phyloP scores from a whole-genome alignment of 768 basidiomycete species.

The Phaeotremella skinneri region DNA sequence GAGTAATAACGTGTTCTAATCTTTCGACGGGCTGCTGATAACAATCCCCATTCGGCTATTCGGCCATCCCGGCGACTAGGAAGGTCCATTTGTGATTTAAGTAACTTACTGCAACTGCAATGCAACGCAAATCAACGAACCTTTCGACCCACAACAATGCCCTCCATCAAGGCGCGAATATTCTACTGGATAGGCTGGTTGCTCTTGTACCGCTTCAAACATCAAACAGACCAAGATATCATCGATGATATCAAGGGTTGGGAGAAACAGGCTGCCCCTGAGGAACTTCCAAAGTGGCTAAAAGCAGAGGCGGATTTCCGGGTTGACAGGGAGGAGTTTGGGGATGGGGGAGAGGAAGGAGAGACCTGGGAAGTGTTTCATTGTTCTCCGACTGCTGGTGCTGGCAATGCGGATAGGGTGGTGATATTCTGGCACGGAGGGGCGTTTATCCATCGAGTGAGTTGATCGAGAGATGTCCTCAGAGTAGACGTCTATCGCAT shows the following conservation, averaged over 20 bases:
- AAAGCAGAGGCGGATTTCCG: not conserved
- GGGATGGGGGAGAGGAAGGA: not conserved
- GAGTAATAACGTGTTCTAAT: no score
- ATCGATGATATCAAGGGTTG: not conserved
- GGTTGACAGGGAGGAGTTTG: not conserved
- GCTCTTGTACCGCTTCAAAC: not conserved
- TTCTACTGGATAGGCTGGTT: not conserved
- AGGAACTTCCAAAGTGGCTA: not conserved
- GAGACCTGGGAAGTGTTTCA: conserved; percentile 19
- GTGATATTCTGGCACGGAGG: conserved; percentile 32
- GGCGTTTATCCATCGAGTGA: conserved; percentile 19
- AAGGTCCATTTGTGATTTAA: no score
- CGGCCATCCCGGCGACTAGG: no score
- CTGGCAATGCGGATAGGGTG: conserved; percentile 12
- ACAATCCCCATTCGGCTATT: no score
- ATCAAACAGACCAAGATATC: not conserved
- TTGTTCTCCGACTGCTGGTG: not conserved
- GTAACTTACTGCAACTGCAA: no score
- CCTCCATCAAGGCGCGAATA: not conserved
- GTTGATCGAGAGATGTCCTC: not conserved
- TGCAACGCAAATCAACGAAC: no score
- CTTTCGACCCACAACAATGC: no score
- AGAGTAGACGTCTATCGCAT: no score
- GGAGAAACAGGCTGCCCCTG: not conserved
- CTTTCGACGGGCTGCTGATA: no score